Evolutionary conservation across 1,284 basidiomycete genomes (phyloP).

Genomic region (Serendipita sp.): DNA sequence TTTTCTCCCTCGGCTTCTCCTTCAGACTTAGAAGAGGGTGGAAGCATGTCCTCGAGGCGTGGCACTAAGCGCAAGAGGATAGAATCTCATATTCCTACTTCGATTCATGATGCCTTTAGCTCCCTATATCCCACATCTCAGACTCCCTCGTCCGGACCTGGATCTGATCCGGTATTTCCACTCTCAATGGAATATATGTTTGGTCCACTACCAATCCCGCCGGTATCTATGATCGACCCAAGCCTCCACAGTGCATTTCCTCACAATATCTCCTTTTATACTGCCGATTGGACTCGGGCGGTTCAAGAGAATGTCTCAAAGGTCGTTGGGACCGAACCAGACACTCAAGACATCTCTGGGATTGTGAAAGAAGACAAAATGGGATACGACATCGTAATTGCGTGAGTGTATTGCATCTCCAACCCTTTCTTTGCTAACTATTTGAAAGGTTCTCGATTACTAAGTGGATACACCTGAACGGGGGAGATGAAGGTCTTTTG

Average conservation of each 20-base stretch:
- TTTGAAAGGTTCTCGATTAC: constrained; percentile 57
- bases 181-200: constrained; percentile 56
- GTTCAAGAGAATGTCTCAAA: neutral
- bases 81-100: neutral
- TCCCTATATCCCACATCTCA: neutral
- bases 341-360: constrained; percentile 24
- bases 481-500: constrained; percentile 50
- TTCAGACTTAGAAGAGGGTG: constrained; percentile 17
- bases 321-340: neutral
- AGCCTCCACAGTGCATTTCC: constrained; percentile 34
- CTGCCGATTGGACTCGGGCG: constrained; percentile 44
- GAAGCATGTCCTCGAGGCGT: constrained; percentile 11
- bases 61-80: constrained; percentile 9
- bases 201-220: constrained; percentile 54
- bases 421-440: neutral
- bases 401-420: constrained; percentile 31
- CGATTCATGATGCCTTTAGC: neutral
- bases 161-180: constrained; percentile 41
- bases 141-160: neutral
- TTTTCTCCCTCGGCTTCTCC: neutral
- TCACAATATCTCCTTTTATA: constrained; percentile 56
- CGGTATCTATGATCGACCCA: constrained; percentile 17
- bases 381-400: constrained; percentile 58
- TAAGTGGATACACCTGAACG: constrained; percentile 76
- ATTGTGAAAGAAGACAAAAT: constrained; percentile 39